Evolutionary conservation across 1,284 basidiomycete genomes (phyloP).

Genomic region (Termitomyces sp.): DNA sequence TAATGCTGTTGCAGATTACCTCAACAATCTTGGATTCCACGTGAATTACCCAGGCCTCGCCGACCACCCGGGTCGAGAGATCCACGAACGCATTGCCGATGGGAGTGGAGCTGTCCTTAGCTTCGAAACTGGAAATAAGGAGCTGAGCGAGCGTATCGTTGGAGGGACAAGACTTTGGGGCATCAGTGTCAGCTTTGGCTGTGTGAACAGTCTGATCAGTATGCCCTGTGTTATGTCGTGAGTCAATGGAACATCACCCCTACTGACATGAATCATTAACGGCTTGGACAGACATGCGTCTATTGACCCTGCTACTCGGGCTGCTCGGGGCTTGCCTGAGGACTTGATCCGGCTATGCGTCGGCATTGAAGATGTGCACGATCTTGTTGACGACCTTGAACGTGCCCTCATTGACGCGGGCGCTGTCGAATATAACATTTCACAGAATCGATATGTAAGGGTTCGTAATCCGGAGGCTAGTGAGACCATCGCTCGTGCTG

Average conservation of each 20-base stretch:
- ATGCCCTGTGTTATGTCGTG: slow-evolving; percentile 99
- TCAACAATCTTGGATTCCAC: slow-evolving; percentile 83
- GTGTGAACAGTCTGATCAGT: slow-evolving; percentile 96
- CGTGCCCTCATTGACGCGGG: slow-evolving; percentile 89
- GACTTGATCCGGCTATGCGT: slow-evolving; percentile 97
- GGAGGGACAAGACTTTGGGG: slow-evolving; percentile 93
- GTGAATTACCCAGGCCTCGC: slow-evolving; percentile 93
- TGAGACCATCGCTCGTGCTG: slow-evolving; percentile 53
- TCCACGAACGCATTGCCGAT: slow-evolving; percentile 85
- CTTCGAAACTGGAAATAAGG: slow-evolving; percentile 92
- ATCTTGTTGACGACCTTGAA: slow-evolving; percentile 94
- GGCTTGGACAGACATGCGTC: slow-evolving; percentile 77
- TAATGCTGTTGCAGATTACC: slow-evolving; percentile 82
- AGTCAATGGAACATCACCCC: slow-evolving; percentile 29
- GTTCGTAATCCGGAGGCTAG: slow-evolving; percentile 35
- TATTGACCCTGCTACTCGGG: slow-evolving; percentile 90
- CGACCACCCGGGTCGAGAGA: slow-evolving; percentile 77
- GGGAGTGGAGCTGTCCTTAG: slow-evolving; percentile 94
- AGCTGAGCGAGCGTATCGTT: slow-evolving; percentile 88
- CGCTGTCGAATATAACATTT: slow-evolving; percentile 63
- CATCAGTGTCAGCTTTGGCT: slow-evolving; percentile 96
- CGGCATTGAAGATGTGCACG: slow-evolving; percentile 93
- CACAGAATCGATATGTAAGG: slow-evolving; percentile 50
- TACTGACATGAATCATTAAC: slow-evolving; percentile 11
- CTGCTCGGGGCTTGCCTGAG: slow-evolving; percentile 92